A percentile compares a stretch with the other conserved stretches of the same genome.
Conservation (phyloP, 768 basidiomycete species). For the Auriscalpium vulgare region DNA sequence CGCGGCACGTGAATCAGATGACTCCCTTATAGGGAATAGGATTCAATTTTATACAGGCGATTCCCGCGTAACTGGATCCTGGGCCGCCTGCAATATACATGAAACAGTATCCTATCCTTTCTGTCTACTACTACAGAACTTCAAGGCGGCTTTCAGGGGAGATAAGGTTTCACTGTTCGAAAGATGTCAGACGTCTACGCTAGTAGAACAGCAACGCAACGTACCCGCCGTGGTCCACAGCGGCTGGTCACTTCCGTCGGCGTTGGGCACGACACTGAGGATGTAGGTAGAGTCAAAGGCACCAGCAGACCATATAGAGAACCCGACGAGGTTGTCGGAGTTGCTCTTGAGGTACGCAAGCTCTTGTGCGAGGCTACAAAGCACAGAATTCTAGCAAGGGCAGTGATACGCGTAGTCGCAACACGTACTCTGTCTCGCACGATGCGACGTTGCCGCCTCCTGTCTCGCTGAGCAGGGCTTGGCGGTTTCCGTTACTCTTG, state of each 20-base stretch:
- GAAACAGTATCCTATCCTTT: too few relatives aligned
- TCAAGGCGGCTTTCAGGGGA: slow-evolving; percentile 14
- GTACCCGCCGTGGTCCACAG: slow-evolving; percentile 34
- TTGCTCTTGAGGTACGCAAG: slow-evolving; percentile 39
- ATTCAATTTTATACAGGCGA: too few relatives aligned
- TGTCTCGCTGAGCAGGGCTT: slow-evolving; percentile 36
- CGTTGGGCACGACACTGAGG: slow-evolving; percentile 40
- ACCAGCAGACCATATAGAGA: slow-evolving; percentile 47
- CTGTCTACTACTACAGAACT: too few relatives aligned
- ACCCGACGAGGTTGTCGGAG: slow-evolving; percentile 38
- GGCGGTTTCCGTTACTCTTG: slow-evolving; percentile 32
- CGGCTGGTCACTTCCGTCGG: slow-evolving; percentile 39
- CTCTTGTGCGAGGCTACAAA: slow-evolving; percentile 29
- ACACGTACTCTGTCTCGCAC: slow-evolving; percentile 27
- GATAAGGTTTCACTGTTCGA: slow-evolving; percentile 19
- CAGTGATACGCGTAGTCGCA: slow-evolving; percentile 9
- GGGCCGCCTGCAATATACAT: too few relatives aligned
- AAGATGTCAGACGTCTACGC: too few relatives aligned
- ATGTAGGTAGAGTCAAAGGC: slow-evolving; percentile 43
- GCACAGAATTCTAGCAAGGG: background rate
- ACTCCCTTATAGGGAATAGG: too few relatives aligned
- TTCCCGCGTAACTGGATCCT: too few relatives aligned
- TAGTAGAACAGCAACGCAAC: too few relatives aligned
- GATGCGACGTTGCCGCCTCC: slow-evolving; percentile 35
- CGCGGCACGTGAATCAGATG: too few relatives aligned